Conservation (phyloP, 768 basidiomycete genomes). For the Boletus rubroflammeus region DNA sequence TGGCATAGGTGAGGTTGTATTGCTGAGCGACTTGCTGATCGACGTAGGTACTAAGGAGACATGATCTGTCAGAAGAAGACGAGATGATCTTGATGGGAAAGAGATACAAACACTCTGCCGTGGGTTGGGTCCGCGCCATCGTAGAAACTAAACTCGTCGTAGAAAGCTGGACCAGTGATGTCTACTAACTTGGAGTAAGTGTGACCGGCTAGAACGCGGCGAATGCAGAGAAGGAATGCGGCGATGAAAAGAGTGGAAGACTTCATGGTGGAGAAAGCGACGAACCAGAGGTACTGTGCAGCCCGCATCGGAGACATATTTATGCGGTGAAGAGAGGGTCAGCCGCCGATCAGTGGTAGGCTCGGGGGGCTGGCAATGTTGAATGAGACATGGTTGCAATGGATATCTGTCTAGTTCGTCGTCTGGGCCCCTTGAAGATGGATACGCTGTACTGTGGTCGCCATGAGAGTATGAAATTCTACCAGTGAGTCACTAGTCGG, state of each 20-base stretch:
- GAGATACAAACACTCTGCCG: slow-evolving; percentile 55
- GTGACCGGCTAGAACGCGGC: background rate
- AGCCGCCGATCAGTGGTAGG: slow-evolving; percentile 1
- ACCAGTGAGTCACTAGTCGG: too few species aligned
- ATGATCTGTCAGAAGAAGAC: background rate
- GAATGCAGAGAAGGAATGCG: background rate
- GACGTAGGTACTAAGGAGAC: slow-evolving; percentile 24
- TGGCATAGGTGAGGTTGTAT: slow-evolving; percentile 31
- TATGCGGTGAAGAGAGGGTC: background rate
- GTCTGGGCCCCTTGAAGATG: too few species aligned
- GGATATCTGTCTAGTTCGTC: too few species aligned
- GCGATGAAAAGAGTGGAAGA: background rate
- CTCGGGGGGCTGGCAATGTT: too few species aligned
- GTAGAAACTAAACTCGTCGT: slow-evolving; percentile 45
- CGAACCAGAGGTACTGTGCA: slow-evolving; percentile 6
- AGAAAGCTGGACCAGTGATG: slow-evolving; percentile 46
- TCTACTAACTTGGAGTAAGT: slow-evolving; percentile 33
- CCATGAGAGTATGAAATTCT: too few species aligned
- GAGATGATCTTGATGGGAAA: background rate
- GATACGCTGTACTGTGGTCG: too few species aligned
- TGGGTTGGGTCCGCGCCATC: slow-evolving; percentile 59
- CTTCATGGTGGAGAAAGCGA: slow-evolving; percentile 7
- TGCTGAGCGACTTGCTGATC: slow-evolving; percentile 20
- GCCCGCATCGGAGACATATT: background rate
- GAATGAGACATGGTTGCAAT: background rate